Evolutionary conservation across 805 yeast genomes (phyloP).

Genomic region (Myxozyma neglecta): DNA sequence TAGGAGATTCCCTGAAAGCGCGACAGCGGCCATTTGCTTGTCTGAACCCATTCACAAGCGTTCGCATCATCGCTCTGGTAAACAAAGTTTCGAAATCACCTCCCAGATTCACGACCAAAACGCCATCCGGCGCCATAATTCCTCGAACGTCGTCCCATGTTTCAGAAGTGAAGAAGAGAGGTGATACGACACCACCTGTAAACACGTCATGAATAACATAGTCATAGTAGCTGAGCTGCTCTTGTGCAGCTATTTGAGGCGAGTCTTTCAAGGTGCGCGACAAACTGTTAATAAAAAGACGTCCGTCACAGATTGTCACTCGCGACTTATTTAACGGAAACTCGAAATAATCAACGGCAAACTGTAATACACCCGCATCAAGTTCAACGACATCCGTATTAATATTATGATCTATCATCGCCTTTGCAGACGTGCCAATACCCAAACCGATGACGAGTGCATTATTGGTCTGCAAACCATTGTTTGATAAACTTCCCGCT

Average conservation of each 20-base stretch:
- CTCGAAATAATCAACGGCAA: conserved; percentile 20
- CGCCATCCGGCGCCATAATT: conserved; percentile 24
- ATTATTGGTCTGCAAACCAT: neutral
- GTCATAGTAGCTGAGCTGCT: conserved; percentile 15
- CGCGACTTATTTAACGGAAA: conserved; percentile 16
- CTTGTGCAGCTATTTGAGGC: conserved; percentile 1
- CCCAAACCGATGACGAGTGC: conserved; percentile 29
- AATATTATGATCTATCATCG: conserved; percentile 18
- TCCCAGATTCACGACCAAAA: conserved; percentile 27
- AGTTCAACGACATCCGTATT: conserved; percentile 21
- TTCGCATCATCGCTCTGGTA: conserved; percentile 11
- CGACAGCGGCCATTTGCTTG: conserved; percentile 16
- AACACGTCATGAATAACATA: conserved; percentile 29
- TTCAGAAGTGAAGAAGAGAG: conserved; percentile 22
- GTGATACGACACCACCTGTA: conserved; percentile 26
- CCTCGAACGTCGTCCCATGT: conserved; percentile 20
- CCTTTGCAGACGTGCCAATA: conserved; percentile 23
- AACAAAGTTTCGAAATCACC: conserved; percentile 13
- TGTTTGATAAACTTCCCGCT: neutral
- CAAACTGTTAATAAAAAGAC: conserved; percentile 4
- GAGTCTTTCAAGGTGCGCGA: neutral
- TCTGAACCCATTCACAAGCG: conserved; percentile 15
- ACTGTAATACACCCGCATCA: conserved; percentile 19
- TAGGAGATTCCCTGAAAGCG: conserved; percentile 13
- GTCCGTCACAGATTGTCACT: conserved; percentile 15